Evolutionary conservation across 202 grass and related monocot genomes (phyloP).

Genomic region (Brachypodium distachyon): DNA sequence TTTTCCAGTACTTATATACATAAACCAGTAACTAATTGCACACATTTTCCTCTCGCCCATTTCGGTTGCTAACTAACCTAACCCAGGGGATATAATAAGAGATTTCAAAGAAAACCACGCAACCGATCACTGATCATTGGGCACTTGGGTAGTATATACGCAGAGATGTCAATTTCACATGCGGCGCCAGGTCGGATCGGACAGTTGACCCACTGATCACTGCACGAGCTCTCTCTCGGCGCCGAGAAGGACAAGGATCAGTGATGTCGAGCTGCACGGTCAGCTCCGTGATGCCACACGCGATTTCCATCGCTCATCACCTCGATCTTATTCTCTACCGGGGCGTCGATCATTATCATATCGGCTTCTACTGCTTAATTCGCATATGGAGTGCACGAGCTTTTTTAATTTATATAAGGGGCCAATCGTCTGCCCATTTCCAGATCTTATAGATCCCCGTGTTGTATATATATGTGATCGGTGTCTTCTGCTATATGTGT

Average conservation of each 20-base stretch:
- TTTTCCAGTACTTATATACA: not conserved
- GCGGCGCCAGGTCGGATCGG: constrained; percentile 24
- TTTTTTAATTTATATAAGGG: too few species aligned
- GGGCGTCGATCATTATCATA: not conserved
- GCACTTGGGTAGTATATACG: not conserved
- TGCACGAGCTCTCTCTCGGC: too few species aligned
- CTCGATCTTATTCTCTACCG: constrained; percentile 7
- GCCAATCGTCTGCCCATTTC: not conserved
- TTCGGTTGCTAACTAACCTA: not conserved
- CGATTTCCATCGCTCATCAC: constrained; percentile 22
- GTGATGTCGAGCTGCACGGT: constrained; percentile 22
- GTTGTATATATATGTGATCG: not conserved
- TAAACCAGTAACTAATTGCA: not conserved
- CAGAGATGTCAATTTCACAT: not conserved
- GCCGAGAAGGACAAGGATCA: constrained; percentile 1
- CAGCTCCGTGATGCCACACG: constrained; percentile 11
- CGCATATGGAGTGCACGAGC: too few species aligned
- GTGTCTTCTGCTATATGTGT: not conserved
- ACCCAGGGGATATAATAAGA: too few species aligned
- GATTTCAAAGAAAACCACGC: not conserved
- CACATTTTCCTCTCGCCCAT: not conserved
- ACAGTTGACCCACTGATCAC: constrained; percentile 21
- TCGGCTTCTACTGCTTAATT: not conserved
- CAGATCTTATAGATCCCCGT: not conserved
- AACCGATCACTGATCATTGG: not conserved